Percentiles rank a stretch among this genome's conserved stretches.
Evolutionary conservation across 2,329 filamentous ascomycete species (phyloP).

Genomic region (Aspergillus hiratsukae): DNA sequence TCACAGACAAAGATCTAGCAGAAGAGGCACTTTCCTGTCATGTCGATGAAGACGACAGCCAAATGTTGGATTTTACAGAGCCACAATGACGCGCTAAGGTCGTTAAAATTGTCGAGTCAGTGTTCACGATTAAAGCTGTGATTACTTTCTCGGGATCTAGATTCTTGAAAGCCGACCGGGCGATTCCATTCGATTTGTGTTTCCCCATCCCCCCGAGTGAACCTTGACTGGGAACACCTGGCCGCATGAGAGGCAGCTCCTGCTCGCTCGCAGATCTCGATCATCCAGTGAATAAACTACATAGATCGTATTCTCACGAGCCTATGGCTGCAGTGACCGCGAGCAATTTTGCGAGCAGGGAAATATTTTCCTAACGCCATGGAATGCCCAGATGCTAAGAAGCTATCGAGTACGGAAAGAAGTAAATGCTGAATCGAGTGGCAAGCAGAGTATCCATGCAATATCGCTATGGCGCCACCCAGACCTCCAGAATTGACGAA

Average conservation of each 20-base stretch:
- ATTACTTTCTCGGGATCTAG: not conserved
- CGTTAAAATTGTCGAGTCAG: not conserved
- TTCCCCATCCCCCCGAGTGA: not conserved
- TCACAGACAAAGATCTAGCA: too few relatives aligned
- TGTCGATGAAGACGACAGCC: not conserved
- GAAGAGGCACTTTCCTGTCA: not conserved
- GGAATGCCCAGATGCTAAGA: conserved; percentile 10
- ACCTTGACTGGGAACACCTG: not conserved
- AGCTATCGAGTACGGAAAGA: conserved; percentile 2
- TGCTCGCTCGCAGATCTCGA: not conserved
- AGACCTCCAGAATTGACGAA: not conserved
- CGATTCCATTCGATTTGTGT: not conserved
- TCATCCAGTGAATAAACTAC: not conserved
- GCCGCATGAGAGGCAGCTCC: not conserved
- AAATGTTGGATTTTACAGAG: not conserved
- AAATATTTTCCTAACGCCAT: conserved; percentile 1
- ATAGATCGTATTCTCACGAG: not conserved
- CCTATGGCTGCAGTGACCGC: not conserved
- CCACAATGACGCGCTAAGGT: not conserved
- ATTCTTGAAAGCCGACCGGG: not conserved
- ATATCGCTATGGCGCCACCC: not conserved
- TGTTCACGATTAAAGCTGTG: too few relatives aligned
- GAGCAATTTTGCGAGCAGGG: not conserved
- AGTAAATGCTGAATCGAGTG: conserved; percentile 4
- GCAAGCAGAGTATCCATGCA: not conserved